These are phyloP conservation scores for Microdochium paspali DNA, from an alignment of 2,329 filamentous ascomycete genomes.

Conservation along the genomic window DNA sequence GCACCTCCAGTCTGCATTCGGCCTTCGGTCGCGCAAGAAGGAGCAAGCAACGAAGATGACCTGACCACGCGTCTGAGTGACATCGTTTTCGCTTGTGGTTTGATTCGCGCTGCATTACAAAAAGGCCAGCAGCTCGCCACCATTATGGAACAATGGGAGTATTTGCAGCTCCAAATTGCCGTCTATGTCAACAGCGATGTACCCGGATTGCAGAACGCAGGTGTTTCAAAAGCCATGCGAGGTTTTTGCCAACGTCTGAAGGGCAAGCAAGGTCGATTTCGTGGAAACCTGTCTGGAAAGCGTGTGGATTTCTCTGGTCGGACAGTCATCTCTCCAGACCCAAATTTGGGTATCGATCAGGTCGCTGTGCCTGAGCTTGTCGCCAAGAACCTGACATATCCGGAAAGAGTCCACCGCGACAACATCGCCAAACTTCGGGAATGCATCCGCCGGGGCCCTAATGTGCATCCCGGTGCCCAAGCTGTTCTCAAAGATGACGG, in stretches of 20 bases:
- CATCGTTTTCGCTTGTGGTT: constrained; percentile 84
- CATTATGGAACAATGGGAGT: constrained; percentile 98
- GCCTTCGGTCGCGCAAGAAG: constrained; percentile 88
- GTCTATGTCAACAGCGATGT: constrained; percentile 98
- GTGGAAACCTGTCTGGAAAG: constrained; percentile 94
- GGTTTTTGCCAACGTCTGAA: constrained; percentile 94
- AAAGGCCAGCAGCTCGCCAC: constrained; percentile 80
- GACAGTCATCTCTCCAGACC: constrained; percentile 96
- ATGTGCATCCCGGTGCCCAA: constrained; percentile 82
- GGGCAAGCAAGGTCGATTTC: constrained; percentile 94
- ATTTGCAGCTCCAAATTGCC: constrained; percentile 86
- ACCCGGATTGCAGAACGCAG: constrained; percentile 81
- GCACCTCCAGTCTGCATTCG: constrained; percentile 91
- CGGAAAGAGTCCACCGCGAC: constrained; percentile 74
- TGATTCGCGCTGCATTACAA: constrained; percentile 72
- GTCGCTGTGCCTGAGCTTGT: constrained; percentile 86
- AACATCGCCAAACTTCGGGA: constrained; percentile 75
- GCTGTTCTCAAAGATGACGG: constrained; percentile 62
- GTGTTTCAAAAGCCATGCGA: constrained; percentile 79
- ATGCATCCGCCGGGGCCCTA: constrained; percentile 66
- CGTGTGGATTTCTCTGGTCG: constrained; percentile 97
- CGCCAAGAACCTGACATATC: constrained; percentile 95
- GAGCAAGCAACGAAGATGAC: constrained; percentile 90
- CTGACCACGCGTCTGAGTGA: constrained; percentile 95
- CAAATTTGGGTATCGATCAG: constrained; percentile 86